Evolutionary conservation across 2,329 filamentous ascomycete genomes (phyloP).

Genomic region (Colletotrichum sublineola): DNA sequence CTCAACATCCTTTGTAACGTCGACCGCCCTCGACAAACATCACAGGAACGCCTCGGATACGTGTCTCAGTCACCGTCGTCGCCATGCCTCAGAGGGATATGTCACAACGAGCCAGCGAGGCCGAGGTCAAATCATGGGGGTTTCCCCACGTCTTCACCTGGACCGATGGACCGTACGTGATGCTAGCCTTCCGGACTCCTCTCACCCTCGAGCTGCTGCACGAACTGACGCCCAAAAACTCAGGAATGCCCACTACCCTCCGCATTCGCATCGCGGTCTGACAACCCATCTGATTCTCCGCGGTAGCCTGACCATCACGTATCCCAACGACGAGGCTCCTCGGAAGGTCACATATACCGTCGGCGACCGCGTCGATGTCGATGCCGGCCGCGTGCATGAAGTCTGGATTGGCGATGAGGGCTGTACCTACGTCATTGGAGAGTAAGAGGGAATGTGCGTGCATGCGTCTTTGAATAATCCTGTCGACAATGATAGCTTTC

Average conservation of each 20-base stretch:
- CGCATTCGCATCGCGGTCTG: constrained; percentile 73
- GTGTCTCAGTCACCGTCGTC: not conserved
- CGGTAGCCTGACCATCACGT: constrained; percentile 76
- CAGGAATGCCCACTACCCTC: constrained; percentile 77
- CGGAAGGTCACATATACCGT: constrained; percentile 70
- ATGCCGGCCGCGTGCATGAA: constrained; percentile 73
- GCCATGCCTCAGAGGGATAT: constrained; percentile 25
- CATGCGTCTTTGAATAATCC: not conserved
- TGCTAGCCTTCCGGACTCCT: constrained; percentile 11
- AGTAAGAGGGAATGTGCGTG: constrained; percentile 64
- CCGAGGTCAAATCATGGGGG: constrained; percentile 76
- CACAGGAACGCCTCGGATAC: not conserved
- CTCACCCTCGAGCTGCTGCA: constrained; percentile 10
- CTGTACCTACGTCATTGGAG: constrained; percentile 77
- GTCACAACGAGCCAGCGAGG: constrained; percentile 65
- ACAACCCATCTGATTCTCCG: constrained; percentile 78
- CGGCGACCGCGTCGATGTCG: constrained; percentile 76
- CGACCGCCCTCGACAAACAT: not conserved
- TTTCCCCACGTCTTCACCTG: constrained; percentile 79
- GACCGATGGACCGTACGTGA: constrained; percentile 76
- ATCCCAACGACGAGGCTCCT: constrained; percentile 69
- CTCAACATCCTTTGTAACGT: not conserved
- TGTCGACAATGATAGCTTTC: not conserved
- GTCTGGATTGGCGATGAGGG: constrained; percentile 77
- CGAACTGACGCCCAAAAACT: constrained; percentile 17